A percentile compares a stretch with the other conserved stretches of the same genome.
These are phyloP conservation scores for Fraxinus platypoda DNA, from an alignment of 305 asterid species.

Conservation along the genomic window DNA sequence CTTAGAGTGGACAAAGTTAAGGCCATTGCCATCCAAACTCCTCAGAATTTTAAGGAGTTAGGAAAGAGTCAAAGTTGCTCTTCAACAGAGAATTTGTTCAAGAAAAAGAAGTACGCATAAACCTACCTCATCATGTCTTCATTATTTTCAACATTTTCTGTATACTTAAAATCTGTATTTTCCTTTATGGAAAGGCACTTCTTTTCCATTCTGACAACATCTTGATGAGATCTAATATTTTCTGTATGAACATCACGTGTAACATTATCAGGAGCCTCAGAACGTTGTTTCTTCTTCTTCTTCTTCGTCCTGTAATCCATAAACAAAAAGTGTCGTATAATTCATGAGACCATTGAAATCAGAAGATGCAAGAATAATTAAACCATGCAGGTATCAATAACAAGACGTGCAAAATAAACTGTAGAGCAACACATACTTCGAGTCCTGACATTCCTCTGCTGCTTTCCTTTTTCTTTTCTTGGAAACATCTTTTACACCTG, in stretches of 20 bases:
- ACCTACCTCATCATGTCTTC: conserved; percentile 45
- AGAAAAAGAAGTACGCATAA: conserved; percentile 7
- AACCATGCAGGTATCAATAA: background rate
- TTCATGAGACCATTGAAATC: conserved; percentile 9
- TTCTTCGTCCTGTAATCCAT: conserved; percentile 50
- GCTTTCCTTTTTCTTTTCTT: conserved; percentile 70
- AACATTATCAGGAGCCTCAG: conserved; percentile 36
- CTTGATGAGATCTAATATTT: conserved; percentile 31
- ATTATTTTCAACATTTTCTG: conserved; percentile 25
- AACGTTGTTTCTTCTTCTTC: conserved; percentile 68
- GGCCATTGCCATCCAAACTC: background rate
- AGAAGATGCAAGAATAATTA: conserved; percentile 16
- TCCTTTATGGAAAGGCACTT: conserved; percentile 30
- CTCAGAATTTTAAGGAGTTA: background rate
- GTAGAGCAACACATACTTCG: conserved; percentile 43
- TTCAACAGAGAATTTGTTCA: background rate
- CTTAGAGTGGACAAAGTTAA: background rate
- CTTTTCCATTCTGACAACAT: conserved; percentile 28
- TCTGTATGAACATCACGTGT: conserved; percentile 29
- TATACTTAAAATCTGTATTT: conserved; percentile 30
- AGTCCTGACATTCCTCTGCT: conserved; percentile 39
- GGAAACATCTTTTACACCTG: conserved; percentile 37
- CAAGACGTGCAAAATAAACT: conserved; percentile 6
- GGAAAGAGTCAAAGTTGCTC: background rate
- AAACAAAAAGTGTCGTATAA: conserved; percentile 1